Evolutionary conservation across 2,329 filamentous ascomycete species (phyloP).

Genomic region (Fusarium devonianum): DNA sequence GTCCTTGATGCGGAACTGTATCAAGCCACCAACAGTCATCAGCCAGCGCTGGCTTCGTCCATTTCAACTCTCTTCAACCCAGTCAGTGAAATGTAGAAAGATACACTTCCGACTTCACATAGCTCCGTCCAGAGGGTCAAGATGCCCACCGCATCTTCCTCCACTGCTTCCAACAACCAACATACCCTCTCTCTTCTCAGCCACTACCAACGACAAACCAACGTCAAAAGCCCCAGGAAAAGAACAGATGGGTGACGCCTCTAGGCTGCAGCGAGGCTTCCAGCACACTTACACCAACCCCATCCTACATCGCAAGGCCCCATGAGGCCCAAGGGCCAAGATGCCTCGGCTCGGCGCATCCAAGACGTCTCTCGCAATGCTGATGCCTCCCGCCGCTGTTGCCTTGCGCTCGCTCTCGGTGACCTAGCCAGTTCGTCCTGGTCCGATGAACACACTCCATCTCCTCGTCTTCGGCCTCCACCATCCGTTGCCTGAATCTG

Average conservation of each 20-base stretch:
- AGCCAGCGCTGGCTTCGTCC: too few species aligned
- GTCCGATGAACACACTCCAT: neutral
- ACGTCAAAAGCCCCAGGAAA: too few species aligned
- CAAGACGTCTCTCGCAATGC: conserved; percentile 16
- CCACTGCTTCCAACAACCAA: too few species aligned
- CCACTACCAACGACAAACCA: too few species aligned
- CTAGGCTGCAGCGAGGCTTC: conserved; percentile 5
- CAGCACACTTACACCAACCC: conserved; percentile 2
- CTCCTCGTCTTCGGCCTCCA: neutral
- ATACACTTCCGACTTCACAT: too few species aligned
- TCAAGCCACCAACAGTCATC: too few species aligned
- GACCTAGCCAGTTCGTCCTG: neutral
- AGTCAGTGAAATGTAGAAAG: too few species aligned
- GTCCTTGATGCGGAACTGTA: too few species aligned
- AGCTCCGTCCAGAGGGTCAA: too few species aligned
- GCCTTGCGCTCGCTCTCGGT: neutral
- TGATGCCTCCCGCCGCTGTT: neutral
- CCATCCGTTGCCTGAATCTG: conserved; percentile 5
- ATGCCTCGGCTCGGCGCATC: conserved; percentile 26
- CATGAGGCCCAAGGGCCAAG: conserved; percentile 28
- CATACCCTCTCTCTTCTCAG: too few species aligned
- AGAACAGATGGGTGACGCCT: neutral
- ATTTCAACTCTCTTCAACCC: too few species aligned
- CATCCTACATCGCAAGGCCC: conserved; percentile 24
- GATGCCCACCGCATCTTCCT: too few species aligned